Base-by-base conservation (phyloP, 257 asterid species). In the Primulina tabacum region DNA sequence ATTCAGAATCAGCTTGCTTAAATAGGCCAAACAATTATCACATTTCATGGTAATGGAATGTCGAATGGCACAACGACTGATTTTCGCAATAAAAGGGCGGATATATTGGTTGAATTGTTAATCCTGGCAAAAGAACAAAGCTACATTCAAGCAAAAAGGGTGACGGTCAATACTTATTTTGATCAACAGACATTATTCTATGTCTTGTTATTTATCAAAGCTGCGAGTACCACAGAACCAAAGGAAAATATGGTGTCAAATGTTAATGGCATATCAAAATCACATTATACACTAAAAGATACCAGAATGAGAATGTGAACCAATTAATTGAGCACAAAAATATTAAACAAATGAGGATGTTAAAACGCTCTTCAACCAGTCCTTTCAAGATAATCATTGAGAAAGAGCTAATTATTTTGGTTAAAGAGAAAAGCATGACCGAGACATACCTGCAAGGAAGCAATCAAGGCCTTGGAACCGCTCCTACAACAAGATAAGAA, bases 381-480 rank as follows among this genome's bases (percentile, higher is more conserved):
- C n/a, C n/a, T 43, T 11, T 12, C 53, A 43, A 43, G n/a, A 12
- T 12, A 43, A 43, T 10, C 53, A 43, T 43, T 43, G 53, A 38
- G 50, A 38, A 38, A 38, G 12, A 43, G 53, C 53, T 9, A 43
- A 43, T 43, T 38, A 38, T 38, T 43, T 43, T 43, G 53, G 53
- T 12, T 12, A 43, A 43, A 43, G 53, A 12, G 53, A 43, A 43
- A 43, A 43, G 53, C 38, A 34, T 32, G 50, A 43, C 16, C 18
- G 30, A 62, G 17, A 56, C 20, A 14, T 86, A 87, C 99, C 99
- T 84, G 99, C 99, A 65, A 93, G 96, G 83, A 93, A 93, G 91
- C 99, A 93, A 80, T 93, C 96, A 37, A 93, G 97, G 70, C 93
- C 81, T 72, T 90, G 87, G 82, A 89, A 93, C 63, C 97, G 92